Percentiles rank a stretch among this genome's conserved stretches.
These are phyloP conservation scores for Pelargonium australe DNA, from an alignment of 441 rosid genomes.

Conservation along the genomic window DNA sequence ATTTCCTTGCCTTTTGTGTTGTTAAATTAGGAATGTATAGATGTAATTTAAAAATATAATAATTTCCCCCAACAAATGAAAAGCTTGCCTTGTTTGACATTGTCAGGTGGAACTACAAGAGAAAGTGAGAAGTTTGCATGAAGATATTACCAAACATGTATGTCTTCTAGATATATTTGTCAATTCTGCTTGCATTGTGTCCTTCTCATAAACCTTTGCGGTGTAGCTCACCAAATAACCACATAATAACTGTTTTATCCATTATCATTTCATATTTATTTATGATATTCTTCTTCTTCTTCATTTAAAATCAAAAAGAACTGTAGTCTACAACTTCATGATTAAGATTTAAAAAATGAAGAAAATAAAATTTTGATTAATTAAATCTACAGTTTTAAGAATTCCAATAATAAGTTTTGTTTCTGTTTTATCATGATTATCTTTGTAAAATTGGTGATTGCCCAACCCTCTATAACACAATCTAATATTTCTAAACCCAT, in stretches of 20 bases:
- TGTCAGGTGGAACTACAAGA: conserved; percentile 39
- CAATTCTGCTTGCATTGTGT: too few relatives aligned
- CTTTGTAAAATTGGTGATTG: too few relatives aligned
- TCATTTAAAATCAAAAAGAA: too few relatives aligned
- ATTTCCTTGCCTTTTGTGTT: background rate
- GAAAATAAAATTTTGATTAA: background rate
- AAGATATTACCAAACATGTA: conserved; percentile 48
- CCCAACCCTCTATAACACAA: too few relatives aligned
- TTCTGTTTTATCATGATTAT: background rate
- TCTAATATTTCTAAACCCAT: background rate
- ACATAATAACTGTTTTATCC: background rate
- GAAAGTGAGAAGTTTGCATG: conserved; percentile 43
- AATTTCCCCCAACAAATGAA: background rate
- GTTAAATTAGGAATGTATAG: too few relatives aligned
- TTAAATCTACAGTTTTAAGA: background rate
- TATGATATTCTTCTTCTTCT: too few relatives aligned
- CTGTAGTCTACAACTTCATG: too few relatives aligned
- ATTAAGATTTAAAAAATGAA: background rate
- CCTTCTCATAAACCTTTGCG: too few relatives aligned
- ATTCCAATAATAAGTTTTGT: too few relatives aligned
- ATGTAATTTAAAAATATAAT: too few relatives aligned
- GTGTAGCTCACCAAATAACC: too few relatives aligned
- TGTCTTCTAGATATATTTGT: conserved; percentile 14
- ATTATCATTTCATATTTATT: background rate
- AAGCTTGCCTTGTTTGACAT: conserved; percentile 15